Percentiles rank a stretch among this genome's conserved stretches.
These are phyloP conservation scores for Dendrocalamus latiflorus DNA, from an alignment of 202 grass and related monocot species.

Conservation along the genomic window DNA sequence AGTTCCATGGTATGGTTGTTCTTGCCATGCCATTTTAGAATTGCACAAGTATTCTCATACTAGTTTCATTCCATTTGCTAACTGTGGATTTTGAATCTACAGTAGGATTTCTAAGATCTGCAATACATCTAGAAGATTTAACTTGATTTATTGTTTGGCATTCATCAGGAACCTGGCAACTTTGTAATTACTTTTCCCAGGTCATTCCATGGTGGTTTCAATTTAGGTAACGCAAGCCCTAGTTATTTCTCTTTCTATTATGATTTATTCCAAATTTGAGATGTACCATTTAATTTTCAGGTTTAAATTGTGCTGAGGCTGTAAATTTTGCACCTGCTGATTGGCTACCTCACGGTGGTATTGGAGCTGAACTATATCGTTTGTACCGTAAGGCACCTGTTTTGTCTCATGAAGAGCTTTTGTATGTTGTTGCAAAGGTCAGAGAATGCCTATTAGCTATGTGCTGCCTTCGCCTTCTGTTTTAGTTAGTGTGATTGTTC, in stretches of 20 bases:
- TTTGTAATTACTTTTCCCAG: slow-evolving; percentile 97
- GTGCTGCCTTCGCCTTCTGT: not conserved
- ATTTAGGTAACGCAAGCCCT: slow-evolving; percentile 62
- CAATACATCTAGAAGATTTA: not conserved
- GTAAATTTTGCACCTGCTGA: slow-evolving; percentile 95
- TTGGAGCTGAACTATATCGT: slow-evolving; percentile 80
- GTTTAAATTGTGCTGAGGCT: slow-evolving; percentile 92
- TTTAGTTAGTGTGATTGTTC: not conserved
- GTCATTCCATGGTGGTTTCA: slow-evolving; percentile 94
- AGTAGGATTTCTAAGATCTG: not conserved
- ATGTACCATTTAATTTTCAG: slow-evolving; percentile 43
- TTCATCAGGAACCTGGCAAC: slow-evolving; percentile 81
- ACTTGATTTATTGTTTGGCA: slow-evolving; percentile 14
- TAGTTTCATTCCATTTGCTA: not conserved
- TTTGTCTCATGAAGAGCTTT: slow-evolving; percentile 86
- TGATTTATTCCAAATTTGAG: slow-evolving; percentile 18
- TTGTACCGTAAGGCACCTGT: slow-evolving; percentile 74
- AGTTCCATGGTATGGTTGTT: no score
- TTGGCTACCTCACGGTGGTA: slow-evolving; percentile 87
- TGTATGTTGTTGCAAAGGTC: slow-evolving; percentile 76
- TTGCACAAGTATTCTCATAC: not conserved
- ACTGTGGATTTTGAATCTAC: not conserved
- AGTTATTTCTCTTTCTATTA: slow-evolving; percentile 1
- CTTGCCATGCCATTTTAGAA: no score
- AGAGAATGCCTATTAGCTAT: slow-evolving; percentile 2